Base-by-base conservation (phyloP, 2,329 filamentous ascomycete genomes). In the Claviceps africana region DNA sequence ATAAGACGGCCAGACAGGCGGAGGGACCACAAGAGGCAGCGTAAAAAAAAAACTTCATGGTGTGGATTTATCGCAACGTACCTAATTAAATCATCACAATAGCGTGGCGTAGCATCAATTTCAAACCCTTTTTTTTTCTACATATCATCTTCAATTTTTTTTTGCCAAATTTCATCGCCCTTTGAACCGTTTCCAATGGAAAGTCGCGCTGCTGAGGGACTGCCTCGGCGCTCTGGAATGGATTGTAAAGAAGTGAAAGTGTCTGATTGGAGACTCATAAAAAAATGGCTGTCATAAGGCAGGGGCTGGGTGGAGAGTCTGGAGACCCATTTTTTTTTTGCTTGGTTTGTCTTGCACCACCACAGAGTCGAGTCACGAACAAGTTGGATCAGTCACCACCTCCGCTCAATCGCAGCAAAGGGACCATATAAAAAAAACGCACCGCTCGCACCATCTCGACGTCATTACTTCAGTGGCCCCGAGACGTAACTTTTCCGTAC, bases 351-450 rank as follows among this genome's bases (percentile, higher is more conserved):
- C 31, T 33, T 33, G 31, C 31, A 11, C 31, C 11, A 33, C 8
- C 31, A 33, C 31, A 9, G 11, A 9, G 8, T 37, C 17, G 13
- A 9, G 42, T 25, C 42, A 15, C 42, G 22, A 21, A 44, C 42
- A 25, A 25, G 40, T 17, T 5, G 10, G 4, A 22, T 25, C 33
- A 35, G 33, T 17, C 13, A 3, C 42, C 21, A 8, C 9, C 44
- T 48, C 51, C 48, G 31, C 25, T 46, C 51, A 52, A 52, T 52
- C 45, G 39, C 39, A 52, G 30, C n/a, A 45, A n/a, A 17, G 39
- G 42, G 2, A 44, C 42, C 21, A 25, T 28, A 7, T 25, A 22
- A 21, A 30, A 21, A 53, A 50, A 47, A 25, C 51, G 47, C 51
- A 35, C 42, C 30, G 43, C 47, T 10, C 30, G 22, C 47, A 46